Percentiles rank a stretch among this genome's conserved stretches.
Evolutionary conservation across 495 filamentous ascomycete species (phyloP).

Genomic region (Lasiosphaeria ovina): DNA sequence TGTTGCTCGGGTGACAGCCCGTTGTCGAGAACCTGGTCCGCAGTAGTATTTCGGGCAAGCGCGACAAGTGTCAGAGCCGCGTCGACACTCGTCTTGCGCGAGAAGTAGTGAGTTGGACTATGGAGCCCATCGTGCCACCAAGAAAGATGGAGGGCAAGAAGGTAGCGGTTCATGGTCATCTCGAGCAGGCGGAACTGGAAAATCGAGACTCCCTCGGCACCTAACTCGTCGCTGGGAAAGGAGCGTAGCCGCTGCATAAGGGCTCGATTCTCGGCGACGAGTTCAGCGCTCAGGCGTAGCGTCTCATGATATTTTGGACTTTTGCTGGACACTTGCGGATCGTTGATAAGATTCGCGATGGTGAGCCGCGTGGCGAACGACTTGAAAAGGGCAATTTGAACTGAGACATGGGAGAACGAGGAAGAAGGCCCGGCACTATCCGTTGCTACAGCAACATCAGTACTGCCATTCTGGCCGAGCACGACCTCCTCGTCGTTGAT

Average conservation of each 20-base stretch:
- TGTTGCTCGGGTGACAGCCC: not conserved
- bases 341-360: conserved; percentile 25
- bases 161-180: not conserved
- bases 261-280: conserved; percentile 20
- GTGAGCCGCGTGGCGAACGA: conserved; percentile 5
- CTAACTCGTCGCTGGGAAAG: conserved; percentile 7
- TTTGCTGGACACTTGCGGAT: conserved; percentile 5
- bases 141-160: not conserved
- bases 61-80: conserved; percentile 20
- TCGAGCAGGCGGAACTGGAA: not conserved
- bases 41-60: not conserved
- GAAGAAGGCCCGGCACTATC: too few relatives aligned
- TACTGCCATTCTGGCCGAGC: too few relatives aligned
- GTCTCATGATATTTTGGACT: conserved; percentile 25
- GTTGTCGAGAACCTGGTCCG: not conserved
- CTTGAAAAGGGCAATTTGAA: too few relatives aligned
- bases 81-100: conserved; percentile 34
- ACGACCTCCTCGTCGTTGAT: conserved; percentile 55
- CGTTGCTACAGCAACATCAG: too few relatives aligned
- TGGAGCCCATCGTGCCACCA: conserved; percentile 11
- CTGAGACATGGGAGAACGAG: too few relatives aligned
- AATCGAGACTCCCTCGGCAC: not conserved
- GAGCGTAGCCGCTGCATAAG: conserved; percentile 13
- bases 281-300: conserved; percentile 25
- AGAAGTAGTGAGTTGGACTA: conserved; percentile 37